Conservation (phyloP, 805 yeast genomes). For the Saturnispora zaruensis region DNA sequence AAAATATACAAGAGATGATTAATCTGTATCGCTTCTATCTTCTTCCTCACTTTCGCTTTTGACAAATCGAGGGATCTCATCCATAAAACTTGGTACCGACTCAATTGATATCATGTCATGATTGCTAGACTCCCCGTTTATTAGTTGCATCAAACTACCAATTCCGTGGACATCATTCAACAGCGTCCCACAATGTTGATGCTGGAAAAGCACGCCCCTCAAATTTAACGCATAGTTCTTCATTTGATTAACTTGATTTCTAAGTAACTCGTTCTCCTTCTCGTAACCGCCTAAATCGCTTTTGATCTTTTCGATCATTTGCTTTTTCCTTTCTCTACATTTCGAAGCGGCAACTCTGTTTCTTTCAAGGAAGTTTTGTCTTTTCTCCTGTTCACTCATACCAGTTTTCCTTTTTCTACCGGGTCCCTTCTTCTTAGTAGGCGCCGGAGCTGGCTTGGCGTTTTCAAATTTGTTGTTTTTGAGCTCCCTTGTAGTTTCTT, state of each 20-base stretch:
- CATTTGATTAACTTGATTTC: slow-evolving; percentile 47
- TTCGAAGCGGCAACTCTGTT: slow-evolving; percentile 96
- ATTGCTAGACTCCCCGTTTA: slow-evolving; percentile 25
- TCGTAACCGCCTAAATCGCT: slow-evolving; percentile 64
- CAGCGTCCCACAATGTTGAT: slow-evolving; percentile 40
- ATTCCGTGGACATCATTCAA: slow-evolving; percentile 38
- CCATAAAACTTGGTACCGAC: slow-evolving; percentile 14
- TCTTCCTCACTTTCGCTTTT: neutral
- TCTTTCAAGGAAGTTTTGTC: slow-evolving; percentile 78
- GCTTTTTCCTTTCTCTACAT: slow-evolving; percentile 91
- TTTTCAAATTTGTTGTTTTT: neutral
- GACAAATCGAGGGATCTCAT: neutral
- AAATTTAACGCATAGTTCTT: slow-evolving; percentile 49
- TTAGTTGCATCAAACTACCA: slow-evolving; percentile 35
- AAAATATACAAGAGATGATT: neutral
- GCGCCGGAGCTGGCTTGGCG: neutral
- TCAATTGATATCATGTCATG: neutral
- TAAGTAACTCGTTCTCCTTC: slow-evolving; percentile 58
- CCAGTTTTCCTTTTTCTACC: neutral
- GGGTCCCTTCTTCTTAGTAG: slow-evolving; percentile 2
- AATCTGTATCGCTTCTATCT: neutral
- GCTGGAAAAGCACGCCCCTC: slow-evolving; percentile 39
- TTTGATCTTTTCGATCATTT: slow-evolving; percentile 75
- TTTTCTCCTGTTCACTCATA: slow-evolving; percentile 52
- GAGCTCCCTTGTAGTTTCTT: neutral